phyloP scores from a whole-genome alignment of 2,329 filamentous ascomycete species.

The Helicocarpus griseus region DNA sequence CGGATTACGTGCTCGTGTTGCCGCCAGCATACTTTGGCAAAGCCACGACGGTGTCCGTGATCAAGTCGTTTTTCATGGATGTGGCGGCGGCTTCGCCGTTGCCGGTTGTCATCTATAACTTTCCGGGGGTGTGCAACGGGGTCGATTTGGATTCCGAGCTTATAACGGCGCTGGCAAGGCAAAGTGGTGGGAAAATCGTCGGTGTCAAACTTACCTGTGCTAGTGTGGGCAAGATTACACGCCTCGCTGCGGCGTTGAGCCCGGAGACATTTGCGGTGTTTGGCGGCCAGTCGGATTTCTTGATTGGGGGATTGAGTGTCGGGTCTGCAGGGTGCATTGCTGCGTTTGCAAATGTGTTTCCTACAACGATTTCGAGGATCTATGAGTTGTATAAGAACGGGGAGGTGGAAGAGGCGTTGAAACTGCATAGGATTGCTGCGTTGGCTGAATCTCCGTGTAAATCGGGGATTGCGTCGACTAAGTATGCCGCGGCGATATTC shows the following conservation, averaged over 20 bases:
- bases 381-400: conserved; percentile 54
- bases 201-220: conserved; percentile 59
- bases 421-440: conserved; percentile 52
- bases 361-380: conserved; percentile 46
- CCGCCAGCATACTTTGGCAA: conserved; percentile 58
- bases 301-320: conserved; percentile 46
- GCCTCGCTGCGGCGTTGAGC: conserved; percentile 44
- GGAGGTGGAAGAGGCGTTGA: conserved; percentile 48
- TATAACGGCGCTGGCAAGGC: conserved; percentile 44
- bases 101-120: conserved; percentile 58
- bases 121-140: conserved; percentile 58
- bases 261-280: conserved; percentile 55
- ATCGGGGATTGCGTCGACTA: conserved; percentile 56
- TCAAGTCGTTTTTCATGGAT: conserved; percentile 51
- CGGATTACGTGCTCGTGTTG: conserved; percentile 52
- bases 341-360: conserved; percentile 50
- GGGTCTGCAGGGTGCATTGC: conserved; percentile 48
- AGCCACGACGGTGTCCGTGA: conserved; percentile 47
- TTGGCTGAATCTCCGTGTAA: conserved; percentile 58
- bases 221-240: conserved; percentile 51
- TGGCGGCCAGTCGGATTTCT: conserved; percentile 64
- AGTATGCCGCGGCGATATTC: conserved; percentile 55
- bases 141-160: conserved; percentile 58
- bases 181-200: conserved; percentile 43
- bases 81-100: conserved; percentile 44